These are phyloP conservation scores for Lachnellula occidentalis DNA, from an alignment of 2,329 filamentous ascomycete species.

Conservation along the genomic window DNA sequence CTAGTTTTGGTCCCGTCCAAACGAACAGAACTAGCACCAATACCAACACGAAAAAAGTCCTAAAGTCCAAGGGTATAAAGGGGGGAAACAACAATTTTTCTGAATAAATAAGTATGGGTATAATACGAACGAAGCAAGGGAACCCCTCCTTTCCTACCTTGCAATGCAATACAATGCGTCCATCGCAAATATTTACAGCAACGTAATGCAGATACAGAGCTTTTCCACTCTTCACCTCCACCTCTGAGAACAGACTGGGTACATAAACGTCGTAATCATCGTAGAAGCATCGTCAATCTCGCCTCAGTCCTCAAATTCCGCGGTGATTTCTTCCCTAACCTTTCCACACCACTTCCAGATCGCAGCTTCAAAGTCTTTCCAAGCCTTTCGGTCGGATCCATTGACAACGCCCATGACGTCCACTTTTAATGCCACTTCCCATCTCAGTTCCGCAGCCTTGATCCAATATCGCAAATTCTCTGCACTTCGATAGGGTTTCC, in stretches of 20 bases:
- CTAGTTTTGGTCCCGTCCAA: background rate
- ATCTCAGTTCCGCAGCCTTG: conserved; percentile 91
- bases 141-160: background rate
- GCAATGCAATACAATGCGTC: background rate
- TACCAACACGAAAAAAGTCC: background rate
- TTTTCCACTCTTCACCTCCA: background rate
- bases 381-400: conserved; percentile 60
- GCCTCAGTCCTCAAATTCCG: conserved; percentile 46
- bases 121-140: conserved; percentile 5
- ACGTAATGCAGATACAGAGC: background rate
- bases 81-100: background rate
- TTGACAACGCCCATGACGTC: conserved; percentile 86
- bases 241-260: background rate
- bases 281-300: conserved; percentile 2
- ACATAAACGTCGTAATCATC: conserved; percentile 8
- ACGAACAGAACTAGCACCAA: background rate
- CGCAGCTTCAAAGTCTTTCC: conserved; percentile 78
- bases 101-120: conserved; percentile 4
- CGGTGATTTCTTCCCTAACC: conserved; percentile 76
- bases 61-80: background rate
- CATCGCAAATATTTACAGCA: background rate
- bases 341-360: conserved; percentile 77
- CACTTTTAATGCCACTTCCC: conserved; percentile 78
- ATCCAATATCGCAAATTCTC: conserved; percentile 95
- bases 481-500: conserved; percentile 87